Evolutionary conservation across 2,329 filamentous ascomycete genomes (phyloP), one percentile per base, ranked within the genome.

Genomic region (Ophiostoma perfectum): DNA sequence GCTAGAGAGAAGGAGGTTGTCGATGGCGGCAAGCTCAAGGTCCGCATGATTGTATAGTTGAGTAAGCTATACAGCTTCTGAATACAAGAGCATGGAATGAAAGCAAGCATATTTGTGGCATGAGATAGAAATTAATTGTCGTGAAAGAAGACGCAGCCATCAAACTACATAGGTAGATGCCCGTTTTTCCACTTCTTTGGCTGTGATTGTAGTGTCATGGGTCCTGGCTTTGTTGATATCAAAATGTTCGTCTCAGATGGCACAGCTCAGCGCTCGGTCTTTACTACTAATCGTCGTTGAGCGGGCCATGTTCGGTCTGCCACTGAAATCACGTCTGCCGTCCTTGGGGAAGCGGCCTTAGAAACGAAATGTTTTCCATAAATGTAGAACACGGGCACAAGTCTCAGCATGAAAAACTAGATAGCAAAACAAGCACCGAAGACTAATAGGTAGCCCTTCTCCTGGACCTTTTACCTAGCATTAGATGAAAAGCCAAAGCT

Each of bases 1-100:
- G 36, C 49, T 18, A 72, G 70, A 67, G 71, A 72, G 64, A 36
- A 70, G 38, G 73, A 73, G 45, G 68, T 74, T 52, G 70, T 74
- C 9, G 58, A 67, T 6, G 70, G 68, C 18, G 68, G 69, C 52
- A 67, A 70, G 66, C 70, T 73, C 38, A 72, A 73, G 58, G 72
- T 73, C 36, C 72, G 71, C 38, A 67, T 73, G 70, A 6, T 68
- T 45, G 69, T 70, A 41, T 73, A 69, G 47, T 42, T 36, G 45
- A 3, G 18, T 18, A 27, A 27, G 27, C 27, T 27, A 27, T 27
- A 27, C 27, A 27, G 27, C 27, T 27, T 27, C 27, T 27, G 27
- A 27, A 27, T 27, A 27, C 27, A 27, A 27, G 27, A 27, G 27
- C 27, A 27, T 27, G 27, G 27, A 27, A 27, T 27, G 27, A 27